Percentiles rank a stretch among this genome's conserved stretches.
Conservation (phyloP, 768 basidiomycete genomes). For the Collybiopsis luxurians region DNA sequence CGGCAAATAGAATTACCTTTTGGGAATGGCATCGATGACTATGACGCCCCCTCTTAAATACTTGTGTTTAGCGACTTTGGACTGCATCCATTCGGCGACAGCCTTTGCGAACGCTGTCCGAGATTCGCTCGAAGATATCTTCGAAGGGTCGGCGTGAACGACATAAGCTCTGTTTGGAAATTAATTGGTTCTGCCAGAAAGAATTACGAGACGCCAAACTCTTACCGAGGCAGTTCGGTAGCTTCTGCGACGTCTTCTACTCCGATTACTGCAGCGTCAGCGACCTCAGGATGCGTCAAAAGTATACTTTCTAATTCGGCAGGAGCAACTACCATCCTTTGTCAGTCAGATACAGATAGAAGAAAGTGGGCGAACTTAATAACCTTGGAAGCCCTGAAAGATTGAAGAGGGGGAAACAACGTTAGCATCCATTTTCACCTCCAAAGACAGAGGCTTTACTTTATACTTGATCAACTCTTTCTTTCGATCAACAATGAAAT, state of each 20-base stretch:
- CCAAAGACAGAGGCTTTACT: conserved; percentile 19
- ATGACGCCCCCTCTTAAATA: conserved; percentile 73
- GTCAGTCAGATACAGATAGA: background rate
- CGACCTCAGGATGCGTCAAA: conserved; percentile 69
- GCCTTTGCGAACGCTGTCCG: conserved; percentile 41
- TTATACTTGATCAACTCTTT: conserved; percentile 82
- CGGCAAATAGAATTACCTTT: conserved; percentile 22
- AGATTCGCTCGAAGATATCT: conserved; percentile 30
- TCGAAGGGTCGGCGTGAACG: conserved; percentile 43
- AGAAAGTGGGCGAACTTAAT: background rate
- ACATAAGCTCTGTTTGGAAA: conserved; percentile 53
- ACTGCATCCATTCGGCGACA: conserved; percentile 64
- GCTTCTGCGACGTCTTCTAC: conserved; percentile 62
- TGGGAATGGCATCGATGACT: conserved; percentile 61
- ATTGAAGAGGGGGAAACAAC: background rate
- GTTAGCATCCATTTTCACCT: background rate
- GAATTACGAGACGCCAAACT: background rate
- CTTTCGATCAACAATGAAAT: conserved; percentile 68
- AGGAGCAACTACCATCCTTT: conserved; percentile 55
- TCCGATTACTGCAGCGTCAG: conserved; percentile 81
- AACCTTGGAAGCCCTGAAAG: background rate
- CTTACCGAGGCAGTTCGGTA: conserved; percentile 77
- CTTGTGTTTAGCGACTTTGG: conserved; percentile 73
- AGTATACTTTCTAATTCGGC: conserved; percentile 82
- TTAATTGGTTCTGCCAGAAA: background rate